A percentile compares a stretch with the other conserved stretches of the same genome.
Evolutionary conservation across 1,284 basidiomycete genomes (phyloP).

Genomic region (Puccinia horiana): DNA sequence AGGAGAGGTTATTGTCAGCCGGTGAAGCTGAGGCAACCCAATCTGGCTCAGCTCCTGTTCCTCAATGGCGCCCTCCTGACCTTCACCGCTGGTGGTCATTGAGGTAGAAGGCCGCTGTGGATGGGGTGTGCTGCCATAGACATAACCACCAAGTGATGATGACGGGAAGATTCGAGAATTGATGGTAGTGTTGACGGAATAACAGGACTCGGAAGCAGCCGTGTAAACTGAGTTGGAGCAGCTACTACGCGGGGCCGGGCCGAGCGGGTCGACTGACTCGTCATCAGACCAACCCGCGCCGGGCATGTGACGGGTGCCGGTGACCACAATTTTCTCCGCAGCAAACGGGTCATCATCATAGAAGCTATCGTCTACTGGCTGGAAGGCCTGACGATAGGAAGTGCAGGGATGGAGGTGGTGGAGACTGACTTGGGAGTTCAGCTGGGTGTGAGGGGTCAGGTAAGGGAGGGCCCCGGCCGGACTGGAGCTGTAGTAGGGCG

Average conservation of each 20-base stretch:
- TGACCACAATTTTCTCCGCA: slow-evolving; percentile 24
- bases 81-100: slow-evolving; percentile 7
- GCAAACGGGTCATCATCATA: slow-evolving; percentile 38
- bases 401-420: slow-evolving; percentile 24
- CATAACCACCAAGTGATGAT: no score
- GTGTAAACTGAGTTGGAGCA: slow-evolving; percentile 24
- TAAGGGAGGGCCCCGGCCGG: not conserved
- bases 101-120: not conserved
- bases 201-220: slow-evolving; percentile 25
- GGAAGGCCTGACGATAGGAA: slow-evolving; percentile 5
- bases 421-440: not conserved
- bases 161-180: not conserved
- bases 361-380: not conserved
- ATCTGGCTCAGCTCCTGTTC: not conserved
- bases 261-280: slow-evolving; percentile 18
- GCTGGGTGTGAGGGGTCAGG: not conserved
- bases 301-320: not conserved
- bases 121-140: not conserved
- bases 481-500: not conserved
- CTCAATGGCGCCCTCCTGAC: slow-evolving; percentile 17
- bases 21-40: not conserved
- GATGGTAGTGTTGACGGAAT: slow-evolving; percentile 32
- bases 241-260: not conserved
- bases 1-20: not conserved
- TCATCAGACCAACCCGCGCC: slow-evolving; percentile 8